Evolutionary conservation across 2,329 filamentous ascomycete species (phyloP).

Genomic region (Curvularia sp.): DNA sequence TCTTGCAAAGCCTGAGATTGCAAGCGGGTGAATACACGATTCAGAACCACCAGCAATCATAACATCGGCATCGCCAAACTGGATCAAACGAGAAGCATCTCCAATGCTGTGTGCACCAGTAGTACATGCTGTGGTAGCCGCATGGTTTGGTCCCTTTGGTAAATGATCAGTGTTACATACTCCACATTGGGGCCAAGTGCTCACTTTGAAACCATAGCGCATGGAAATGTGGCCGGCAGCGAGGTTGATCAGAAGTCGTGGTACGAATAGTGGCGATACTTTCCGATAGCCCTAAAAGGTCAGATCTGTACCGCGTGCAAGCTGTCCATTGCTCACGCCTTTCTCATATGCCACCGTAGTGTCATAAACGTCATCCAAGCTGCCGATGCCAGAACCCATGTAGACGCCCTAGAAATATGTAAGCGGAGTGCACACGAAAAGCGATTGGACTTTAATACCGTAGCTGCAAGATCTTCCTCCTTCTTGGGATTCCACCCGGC

Average conservation of each 20-base stretch:
- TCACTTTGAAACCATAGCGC: slow-evolving; percentile 77
- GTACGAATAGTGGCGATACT: slow-evolving; percentile 92
- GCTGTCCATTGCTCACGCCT: slow-evolving; percentile 62
- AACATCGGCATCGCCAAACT: slow-evolving; percentile 88
- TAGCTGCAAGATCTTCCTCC: slow-evolving; percentile 72
- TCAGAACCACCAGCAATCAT: slow-evolving; percentile 97
- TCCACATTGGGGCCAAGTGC: no score
- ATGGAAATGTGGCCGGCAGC: slow-evolving; percentile 95
- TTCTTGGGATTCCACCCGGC: slow-evolving; percentile 73
- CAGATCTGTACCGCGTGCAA: background rate
- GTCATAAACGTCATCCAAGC: slow-evolving; percentile 86
- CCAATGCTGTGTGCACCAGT: slow-evolving; percentile 95
- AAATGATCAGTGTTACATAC: slow-evolving; percentile 12
- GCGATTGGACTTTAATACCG: slow-evolving; percentile 54
- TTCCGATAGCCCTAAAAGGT: slow-evolving; percentile 79
- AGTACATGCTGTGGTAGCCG: slow-evolving; percentile 92
- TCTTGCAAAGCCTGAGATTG: slow-evolving; percentile 88
- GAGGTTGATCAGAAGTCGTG: slow-evolving; percentile 90
- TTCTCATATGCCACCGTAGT: slow-evolving; percentile 78
- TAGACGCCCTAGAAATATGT: slow-evolving; percentile 72
- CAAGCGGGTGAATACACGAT: slow-evolving; percentile 92
- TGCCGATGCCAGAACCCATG: slow-evolving; percentile 93
- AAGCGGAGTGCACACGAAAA: slow-evolving; percentile 9
- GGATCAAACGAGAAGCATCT: slow-evolving; percentile 90
- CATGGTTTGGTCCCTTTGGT: slow-evolving; percentile 81